Percentiles rank a stretch among this genome's conserved stretches.
These are phyloP conservation scores for Boechera retrofracta DNA, from an alignment of 345 rosid genomes.

Conservation along the genomic window DNA sequence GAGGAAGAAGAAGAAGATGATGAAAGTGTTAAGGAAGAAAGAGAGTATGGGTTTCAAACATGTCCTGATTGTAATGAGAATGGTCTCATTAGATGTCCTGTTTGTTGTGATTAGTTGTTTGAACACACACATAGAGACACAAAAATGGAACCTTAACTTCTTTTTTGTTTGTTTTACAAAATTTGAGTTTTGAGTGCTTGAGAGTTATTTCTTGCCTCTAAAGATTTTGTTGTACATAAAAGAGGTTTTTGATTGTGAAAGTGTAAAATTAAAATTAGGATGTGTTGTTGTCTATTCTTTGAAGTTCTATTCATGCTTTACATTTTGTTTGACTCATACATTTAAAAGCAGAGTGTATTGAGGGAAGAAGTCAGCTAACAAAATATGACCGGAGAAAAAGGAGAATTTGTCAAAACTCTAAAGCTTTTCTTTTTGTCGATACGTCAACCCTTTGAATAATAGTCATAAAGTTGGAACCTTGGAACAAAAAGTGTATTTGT, in stretches of 20 bases:
- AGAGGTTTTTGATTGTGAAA: conserved; percentile 26
- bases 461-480: too few relatives aligned
- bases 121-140: conserved; percentile 2
- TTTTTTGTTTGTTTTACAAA: conserved; percentile 22
- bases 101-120: conserved; percentile 55
- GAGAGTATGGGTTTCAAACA: conserved; percentile 72
- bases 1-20: conserved; percentile 38
- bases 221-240: conserved; percentile 38
- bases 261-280: conserved; percentile 6
- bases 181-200: conserved; percentile 2
- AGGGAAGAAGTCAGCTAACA: conserved; percentile 5
- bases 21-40: conserved; percentile 41
- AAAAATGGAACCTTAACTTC: background rate
- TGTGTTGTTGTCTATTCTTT: conserved; percentile 20
- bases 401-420: conserved; percentile 13
- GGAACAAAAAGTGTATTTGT: too few relatives aligned
- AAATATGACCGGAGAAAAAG: conserved; percentile 31
- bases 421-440: conserved; percentile 4
- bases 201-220: conserved; percentile 17
- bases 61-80: conserved; percentile 97
- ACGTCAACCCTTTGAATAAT: background rate
- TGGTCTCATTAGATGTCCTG: conserved; percentile 83
- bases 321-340: conserved; percentile 5
- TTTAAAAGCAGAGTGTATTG: background rate
- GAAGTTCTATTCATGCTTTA: conserved; percentile 16